phyloP scores from a whole-genome alignment of 1,284 basidiomycete genomes.

The Ganoderma multipileum region DNA sequence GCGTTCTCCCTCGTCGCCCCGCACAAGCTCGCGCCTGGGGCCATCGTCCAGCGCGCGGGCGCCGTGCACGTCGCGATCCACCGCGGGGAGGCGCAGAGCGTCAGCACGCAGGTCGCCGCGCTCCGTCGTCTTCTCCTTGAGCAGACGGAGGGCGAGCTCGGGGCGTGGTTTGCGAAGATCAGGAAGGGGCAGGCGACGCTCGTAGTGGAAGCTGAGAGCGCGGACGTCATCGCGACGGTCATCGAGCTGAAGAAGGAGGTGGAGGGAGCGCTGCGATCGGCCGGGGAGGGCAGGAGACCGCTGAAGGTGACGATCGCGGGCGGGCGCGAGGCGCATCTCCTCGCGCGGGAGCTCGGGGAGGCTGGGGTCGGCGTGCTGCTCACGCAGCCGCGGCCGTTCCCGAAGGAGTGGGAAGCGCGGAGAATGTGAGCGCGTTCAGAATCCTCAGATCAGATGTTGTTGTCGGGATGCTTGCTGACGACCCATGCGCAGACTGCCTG shows the following conservation, averaged over 20 bases:
- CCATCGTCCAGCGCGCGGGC: conserved; percentile 69
- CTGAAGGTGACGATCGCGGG: conserved; percentile 70
- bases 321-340: conserved; percentile 74
- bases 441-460: background rate
- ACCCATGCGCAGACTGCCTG: conserved; percentile 53
- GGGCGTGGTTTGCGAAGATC: conserved; percentile 61
- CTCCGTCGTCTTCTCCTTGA: conserved; percentile 68
- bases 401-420: conserved; percentile 60
- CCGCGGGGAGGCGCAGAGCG: conserved; percentile 45
- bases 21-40: conserved; percentile 68
- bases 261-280: conserved; percentile 44
- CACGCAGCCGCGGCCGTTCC: conserved; percentile 63
- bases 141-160: conserved; percentile 50
- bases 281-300: background rate
- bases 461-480: conserved; percentile 29
- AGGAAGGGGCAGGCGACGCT: conserved; percentile 59
- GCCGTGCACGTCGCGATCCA: conserved; percentile 69
- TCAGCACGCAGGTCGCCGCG: conserved; percentile 68
- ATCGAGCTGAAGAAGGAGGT: conserved; percentile 78
- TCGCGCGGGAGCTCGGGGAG: conserved; percentile 77
- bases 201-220: conserved; percentile 62
- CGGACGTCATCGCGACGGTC: conserved; percentile 82
- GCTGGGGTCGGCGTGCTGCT: conserved; percentile 81
- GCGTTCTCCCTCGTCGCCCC: conserved; percentile 69
- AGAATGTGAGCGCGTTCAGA: conserved; percentile 47